phyloP scores from a whole-genome alignment of 495 filamentous ascomycete genomes.

The Rhypophila decipiens region DNA sequence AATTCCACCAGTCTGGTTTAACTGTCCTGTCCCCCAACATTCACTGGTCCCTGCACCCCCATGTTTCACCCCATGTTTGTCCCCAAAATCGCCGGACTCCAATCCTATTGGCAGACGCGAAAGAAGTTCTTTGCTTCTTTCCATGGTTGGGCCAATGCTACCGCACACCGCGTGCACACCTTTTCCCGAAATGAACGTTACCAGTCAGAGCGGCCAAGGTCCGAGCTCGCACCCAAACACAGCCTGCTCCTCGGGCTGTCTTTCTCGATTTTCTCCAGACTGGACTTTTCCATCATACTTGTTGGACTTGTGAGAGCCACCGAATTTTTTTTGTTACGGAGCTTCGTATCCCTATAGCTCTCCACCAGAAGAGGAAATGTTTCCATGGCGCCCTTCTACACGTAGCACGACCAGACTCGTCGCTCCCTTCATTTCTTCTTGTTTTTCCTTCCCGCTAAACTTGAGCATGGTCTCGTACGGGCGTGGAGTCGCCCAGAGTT shows the following conservation, averaged over 20 bases:
- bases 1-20: conserved; percentile 1
- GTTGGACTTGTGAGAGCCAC: too few species aligned
- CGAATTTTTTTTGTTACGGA: not conserved
- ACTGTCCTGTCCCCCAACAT: too few species aligned
- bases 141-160: not conserved
- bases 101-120: not conserved
- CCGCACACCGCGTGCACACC: not conserved
- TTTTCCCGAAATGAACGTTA: not conserved
- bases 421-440: not conserved
- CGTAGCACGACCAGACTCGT: too few species aligned
- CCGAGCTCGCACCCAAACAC: too few species aligned
- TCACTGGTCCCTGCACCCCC: not conserved
- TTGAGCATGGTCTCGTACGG: not conserved
- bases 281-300: too few species aligned
- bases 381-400: too few species aligned
- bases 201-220: not conserved
- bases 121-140: not conserved
- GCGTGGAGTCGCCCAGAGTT: not conserved
- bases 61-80: conserved; percentile 1
- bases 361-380: not conserved
- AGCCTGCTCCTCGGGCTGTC: too few species aligned
- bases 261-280: too few species aligned
- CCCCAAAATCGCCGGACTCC: not conserved
- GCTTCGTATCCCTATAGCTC: not conserved
- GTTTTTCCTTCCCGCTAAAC: not conserved